Conservation (phyloP, 2,329 filamentous ascomycete species). For the Domatiomyces globalis region DNA sequence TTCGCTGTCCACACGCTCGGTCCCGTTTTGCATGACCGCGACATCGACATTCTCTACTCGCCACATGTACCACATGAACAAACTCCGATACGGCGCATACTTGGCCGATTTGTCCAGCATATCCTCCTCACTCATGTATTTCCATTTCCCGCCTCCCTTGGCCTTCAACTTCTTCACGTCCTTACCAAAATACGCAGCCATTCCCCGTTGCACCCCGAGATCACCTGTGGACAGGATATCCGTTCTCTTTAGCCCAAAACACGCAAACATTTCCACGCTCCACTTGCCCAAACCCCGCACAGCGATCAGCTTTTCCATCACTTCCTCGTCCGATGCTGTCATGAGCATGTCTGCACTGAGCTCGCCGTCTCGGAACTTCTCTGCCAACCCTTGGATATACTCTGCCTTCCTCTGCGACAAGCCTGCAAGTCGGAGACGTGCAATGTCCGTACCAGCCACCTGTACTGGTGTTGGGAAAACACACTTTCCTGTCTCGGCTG, state of each 20-base stretch:
- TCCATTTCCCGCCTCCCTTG: constrained; percentile 77
- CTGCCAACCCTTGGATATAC: constrained; percentile 74
- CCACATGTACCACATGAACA: constrained; percentile 99
- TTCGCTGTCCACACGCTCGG: too few species aligned
- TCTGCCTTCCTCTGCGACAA: constrained; percentile 91
- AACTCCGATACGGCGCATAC: constrained; percentile 74
- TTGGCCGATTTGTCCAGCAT: constrained; percentile 70
- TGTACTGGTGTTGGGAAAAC: constrained; percentile 63
- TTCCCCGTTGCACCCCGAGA: constrained; percentile 82
- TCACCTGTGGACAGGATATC: constrained; percentile 91
- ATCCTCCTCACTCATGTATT: constrained; percentile 90
- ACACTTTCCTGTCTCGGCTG: constrained; percentile 16
- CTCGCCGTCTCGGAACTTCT: constrained; percentile 64
- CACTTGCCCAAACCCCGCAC: constrained; percentile 78
- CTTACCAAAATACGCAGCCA: constrained; percentile 72
- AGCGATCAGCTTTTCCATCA: constrained; percentile 67
- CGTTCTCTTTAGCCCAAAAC: constrained; percentile 84
- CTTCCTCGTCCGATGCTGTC: constrained; percentile 68
- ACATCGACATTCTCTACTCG: constrained; percentile 61
- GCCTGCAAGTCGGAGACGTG: constrained; percentile 65
- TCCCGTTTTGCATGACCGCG: constrained; percentile 9
- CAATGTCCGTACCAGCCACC: constrained; percentile 50
- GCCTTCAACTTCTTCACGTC: constrained; percentile 73
- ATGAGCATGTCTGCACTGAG: constrained; percentile 63
- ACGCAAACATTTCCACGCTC: constrained; percentile 97